These are phyloP conservation scores for Inonotus hispidus DNA, from an alignment of 1,284 basidiomycete genomes.

Conservation along the genomic window DNA sequence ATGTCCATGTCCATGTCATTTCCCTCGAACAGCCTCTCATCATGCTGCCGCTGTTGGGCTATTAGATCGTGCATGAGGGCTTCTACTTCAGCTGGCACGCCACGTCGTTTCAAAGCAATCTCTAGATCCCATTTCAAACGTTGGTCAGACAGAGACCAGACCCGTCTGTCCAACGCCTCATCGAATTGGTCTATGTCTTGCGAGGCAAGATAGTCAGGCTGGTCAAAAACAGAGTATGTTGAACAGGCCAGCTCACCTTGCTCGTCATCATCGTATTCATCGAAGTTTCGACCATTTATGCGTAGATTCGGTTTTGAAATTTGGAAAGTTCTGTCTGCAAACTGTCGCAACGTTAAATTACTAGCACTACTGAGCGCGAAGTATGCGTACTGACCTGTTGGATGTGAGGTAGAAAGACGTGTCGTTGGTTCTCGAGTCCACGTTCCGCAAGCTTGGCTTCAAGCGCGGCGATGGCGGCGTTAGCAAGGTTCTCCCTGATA, in stretches of 20 bases:
- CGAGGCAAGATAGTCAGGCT: neutral
- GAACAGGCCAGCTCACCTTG: slow-evolving; percentile 37
- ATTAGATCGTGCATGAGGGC: slow-evolving; percentile 43
- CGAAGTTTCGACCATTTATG: slow-evolving; percentile 74
- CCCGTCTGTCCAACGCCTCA: slow-evolving; percentile 67
- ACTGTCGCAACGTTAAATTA: slow-evolving; percentile 33
- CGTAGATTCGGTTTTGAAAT: slow-evolving; percentile 67
- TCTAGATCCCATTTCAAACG: slow-evolving; percentile 62
- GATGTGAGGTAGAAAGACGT: slow-evolving; percentile 41
- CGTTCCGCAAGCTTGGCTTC: slow-evolving; percentile 38
- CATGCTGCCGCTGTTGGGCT: slow-evolving; percentile 32
- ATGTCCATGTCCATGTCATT: slow-evolving; percentile 9
- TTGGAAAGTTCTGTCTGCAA: slow-evolving; percentile 54
- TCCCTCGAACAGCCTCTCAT: neutral
- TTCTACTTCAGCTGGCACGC: slow-evolving; percentile 48
- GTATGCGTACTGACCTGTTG: slow-evolving; percentile 38
- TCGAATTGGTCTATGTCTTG: slow-evolving; percentile 75
- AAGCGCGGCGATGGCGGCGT: slow-evolving; percentile 38
- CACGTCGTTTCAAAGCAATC: slow-evolving; percentile 56
- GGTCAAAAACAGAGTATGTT: neutral
- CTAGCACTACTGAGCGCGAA: neutral
- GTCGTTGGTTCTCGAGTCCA: slow-evolving; percentile 34
- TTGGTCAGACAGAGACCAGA: slow-evolving; percentile 67
- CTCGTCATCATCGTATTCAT: slow-evolving; percentile 53
- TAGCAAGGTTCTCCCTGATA: slow-evolving; percentile 45